Evolutionary conservation across 1,284 basidiomycete species (phyloP).

Genomic region (Trametes sp.): DNA sequence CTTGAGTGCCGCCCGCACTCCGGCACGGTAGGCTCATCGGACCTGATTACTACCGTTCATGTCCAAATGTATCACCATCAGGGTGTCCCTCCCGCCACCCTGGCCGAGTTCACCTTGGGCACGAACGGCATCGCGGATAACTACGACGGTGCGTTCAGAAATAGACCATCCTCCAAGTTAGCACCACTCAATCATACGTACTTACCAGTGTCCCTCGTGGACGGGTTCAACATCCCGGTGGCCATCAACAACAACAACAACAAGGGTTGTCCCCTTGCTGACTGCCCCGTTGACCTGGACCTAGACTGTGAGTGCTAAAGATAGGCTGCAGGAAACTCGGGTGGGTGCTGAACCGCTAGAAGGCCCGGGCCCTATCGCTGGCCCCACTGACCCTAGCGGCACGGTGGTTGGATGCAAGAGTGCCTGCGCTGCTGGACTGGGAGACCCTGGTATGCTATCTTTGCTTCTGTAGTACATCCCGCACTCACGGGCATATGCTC

Average conservation of each 20-base stretch:
- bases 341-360: neutral
- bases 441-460: conserved; percentile 41
- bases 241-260: conserved; percentile 49
- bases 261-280: conserved; percentile 47
- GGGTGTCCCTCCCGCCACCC: conserved; percentile 51
- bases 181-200: neutral
- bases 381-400: conserved; percentile 47
- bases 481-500: conserved; percentile 10
- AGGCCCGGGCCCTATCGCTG: conserved; percentile 46
- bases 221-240: conserved; percentile 51
- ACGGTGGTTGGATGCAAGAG: conserved; percentile 52
- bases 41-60: neutral
- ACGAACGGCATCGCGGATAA: conserved; percentile 41
- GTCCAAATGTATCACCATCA: conserved; percentile 11
- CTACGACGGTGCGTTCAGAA: conserved; percentile 47
- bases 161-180: too few relatives aligned
- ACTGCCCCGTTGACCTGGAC: conserved; percentile 52
- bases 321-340: neutral
- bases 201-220: conserved; percentile 45
- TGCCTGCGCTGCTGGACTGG: conserved; percentile 49
- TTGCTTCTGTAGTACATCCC: neutral
- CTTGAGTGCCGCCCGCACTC: conserved; percentile 48
- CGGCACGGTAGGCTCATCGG: conserved; percentile 42
- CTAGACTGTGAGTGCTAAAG: conserved; percentile 39
- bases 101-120: conserved; percentile 52